phyloP scores from a whole-genome alignment of 2,329 filamentous ascomycete genomes.

The Bipolaris bicolor region DNA sequence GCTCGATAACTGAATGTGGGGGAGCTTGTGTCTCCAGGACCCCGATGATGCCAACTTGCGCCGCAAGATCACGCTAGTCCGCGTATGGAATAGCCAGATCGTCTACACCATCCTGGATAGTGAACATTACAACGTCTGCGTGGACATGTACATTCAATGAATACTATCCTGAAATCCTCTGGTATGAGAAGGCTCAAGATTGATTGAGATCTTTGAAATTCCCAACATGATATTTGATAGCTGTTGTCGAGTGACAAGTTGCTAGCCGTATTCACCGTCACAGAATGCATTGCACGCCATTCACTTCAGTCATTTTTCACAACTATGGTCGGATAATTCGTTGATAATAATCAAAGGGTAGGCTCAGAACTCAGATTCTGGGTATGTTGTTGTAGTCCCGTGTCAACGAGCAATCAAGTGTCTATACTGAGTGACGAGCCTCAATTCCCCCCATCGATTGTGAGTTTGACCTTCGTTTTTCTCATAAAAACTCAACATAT shows the following conservation, averaged over 20 bases:
- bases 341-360: no score
- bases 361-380: no score
- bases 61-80: constrained; percentile 23
- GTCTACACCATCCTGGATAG: background rate
- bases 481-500: no score
- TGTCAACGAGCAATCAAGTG: no score
- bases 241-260: background rate
- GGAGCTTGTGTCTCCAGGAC: constrained; percentile 14
- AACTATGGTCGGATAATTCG: background rate
- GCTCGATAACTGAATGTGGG: constrained; percentile 10
- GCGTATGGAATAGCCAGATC: background rate
- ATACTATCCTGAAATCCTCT: background rate
- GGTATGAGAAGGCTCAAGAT: background rate
- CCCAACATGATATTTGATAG: background rate
- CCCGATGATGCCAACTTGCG: constrained; percentile 41
- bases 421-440: no score
- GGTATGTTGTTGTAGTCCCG: no score
- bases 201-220: background rate
- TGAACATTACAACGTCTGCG: background rate
- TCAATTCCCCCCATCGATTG: no score
- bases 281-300: background rate
- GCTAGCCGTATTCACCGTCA: background rate
- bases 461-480: no score
- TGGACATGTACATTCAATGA: background rate
- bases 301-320: background rate